Base-by-base conservation (phyloP, 371 early-diverging fungal genomes). In the Modicella reniformis region DNA sequence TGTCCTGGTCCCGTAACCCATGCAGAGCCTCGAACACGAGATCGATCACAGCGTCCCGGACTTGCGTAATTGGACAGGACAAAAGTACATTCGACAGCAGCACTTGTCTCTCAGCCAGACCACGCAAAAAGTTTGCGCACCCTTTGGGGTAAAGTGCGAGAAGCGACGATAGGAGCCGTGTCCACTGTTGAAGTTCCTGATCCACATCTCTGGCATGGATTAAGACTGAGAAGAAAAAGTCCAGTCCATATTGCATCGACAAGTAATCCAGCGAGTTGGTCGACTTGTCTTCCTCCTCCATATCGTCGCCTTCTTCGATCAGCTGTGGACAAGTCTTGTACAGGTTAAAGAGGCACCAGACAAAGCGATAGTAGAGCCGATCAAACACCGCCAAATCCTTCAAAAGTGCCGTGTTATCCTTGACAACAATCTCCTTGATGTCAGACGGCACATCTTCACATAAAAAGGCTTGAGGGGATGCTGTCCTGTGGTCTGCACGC, bases 351-450 rank as follows among this genome's bases (percentile, higher is more conserved):
- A 77, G 70, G 26, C 74, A 69, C 82, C 82, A 82, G 6, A 82
- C 60, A 25, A 81, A 75, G 0, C 53, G 56, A 51, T 72, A 76
- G 47, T 80, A 83, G 1, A 65, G 70, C 0, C 63, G 59, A 41
- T 83, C 83, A 40, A 79, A 83, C 15, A 83, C 58, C 25, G 61
- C 67, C 23, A 72, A 33, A n/a, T 83, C 83, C 52, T 57, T 74
- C 28, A 72, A 28, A 2, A 81, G 59, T 17, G 65, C 44, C 0
- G 58, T 56, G 51, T 81, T 81, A 19, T 81, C 81, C 60, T 74
- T 71, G 13, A 58, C 66, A 3, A 83, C 66, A 28, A 65, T 60
- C 8, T 75, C 74, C 34, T 70, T 60, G 51, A 83, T 83, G 34
- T 79, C 81, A 15, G 33, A 53, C 13, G 82, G 74, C 29, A 84